phyloP scores from a whole-genome alignment of 1,284 basidiomycete genomes.

The Wolfiporia cocos region DNA sequence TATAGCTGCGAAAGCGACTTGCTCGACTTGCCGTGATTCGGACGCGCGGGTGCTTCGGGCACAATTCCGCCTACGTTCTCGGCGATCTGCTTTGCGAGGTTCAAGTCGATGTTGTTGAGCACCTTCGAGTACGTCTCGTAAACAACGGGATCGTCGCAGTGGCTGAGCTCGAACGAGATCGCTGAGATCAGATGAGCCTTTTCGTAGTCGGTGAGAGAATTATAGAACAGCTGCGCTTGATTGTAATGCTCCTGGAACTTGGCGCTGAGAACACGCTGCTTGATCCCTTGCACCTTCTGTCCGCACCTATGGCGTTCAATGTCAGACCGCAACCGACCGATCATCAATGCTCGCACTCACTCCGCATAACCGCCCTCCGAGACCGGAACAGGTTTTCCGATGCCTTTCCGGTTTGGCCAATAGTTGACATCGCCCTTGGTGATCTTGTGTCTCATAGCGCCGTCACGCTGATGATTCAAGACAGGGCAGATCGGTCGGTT shows the following conservation, averaged over 20 bases:
- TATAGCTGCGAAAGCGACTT: conserved; percentile 53
- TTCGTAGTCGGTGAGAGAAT: conserved; percentile 65
- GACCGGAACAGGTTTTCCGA: conserved; percentile 41
- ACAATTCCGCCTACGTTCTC: conserved; percentile 54
- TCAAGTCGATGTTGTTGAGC: conserved; percentile 64
- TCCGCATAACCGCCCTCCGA: conserved; percentile 56
- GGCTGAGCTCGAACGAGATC: conserved; percentile 73
- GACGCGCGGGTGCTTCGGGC: conserved; percentile 38
- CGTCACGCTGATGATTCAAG: conserved; percentile 68
- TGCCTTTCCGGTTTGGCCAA: conserved; percentile 66
- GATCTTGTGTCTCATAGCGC: conserved; percentile 52
- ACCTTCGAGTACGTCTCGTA: conserved; percentile 60
- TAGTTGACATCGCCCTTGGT: conserved; percentile 62
- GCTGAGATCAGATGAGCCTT: conserved; percentile 61
- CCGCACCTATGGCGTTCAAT: conserved; percentile 36
- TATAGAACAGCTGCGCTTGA: conserved; percentile 75
- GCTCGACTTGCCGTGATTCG: conserved; percentile 53
- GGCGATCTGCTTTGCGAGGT: conserved; percentile 63
- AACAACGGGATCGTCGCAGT: conserved; percentile 71
- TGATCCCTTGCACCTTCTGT: conserved; percentile 53
- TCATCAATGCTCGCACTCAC: too few species aligned
- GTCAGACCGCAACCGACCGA: too few species aligned
- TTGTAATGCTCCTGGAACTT: conserved; percentile 74
- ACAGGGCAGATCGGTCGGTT: conserved; percentile 81
- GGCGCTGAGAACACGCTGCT: conserved; percentile 60